phyloP scores from a whole-genome alignment of 225 moss, liverwort and hornwort species.

The Bryum argenteum region DNA sequence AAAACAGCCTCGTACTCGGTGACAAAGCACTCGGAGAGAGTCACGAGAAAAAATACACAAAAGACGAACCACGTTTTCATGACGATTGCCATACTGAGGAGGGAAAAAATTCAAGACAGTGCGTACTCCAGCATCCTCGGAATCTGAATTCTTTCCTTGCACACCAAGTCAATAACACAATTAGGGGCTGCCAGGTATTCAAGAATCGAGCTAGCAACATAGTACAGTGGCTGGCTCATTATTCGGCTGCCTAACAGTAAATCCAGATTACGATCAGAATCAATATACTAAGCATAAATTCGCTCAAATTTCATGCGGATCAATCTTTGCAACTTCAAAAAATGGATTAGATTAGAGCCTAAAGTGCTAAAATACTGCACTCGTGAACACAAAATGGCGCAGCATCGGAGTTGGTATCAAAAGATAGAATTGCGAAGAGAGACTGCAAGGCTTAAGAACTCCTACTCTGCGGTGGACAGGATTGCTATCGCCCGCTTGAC shows the following conservation, averaged over 20 bases:
- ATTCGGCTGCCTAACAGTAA: neutral
- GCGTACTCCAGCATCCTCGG: conserved; percentile 16
- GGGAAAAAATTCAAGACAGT: neutral
- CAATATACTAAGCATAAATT: neutral
- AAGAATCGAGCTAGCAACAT: neutral
- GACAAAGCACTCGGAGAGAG: conserved; percentile 22
- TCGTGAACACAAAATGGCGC: neutral
- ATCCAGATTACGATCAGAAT: neutral
- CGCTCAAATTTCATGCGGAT: neutral
- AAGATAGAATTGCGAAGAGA: neutral
- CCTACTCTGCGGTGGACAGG: neutral
- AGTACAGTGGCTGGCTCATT: neutral
- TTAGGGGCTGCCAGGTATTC: no score
- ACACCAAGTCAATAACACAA: neutral
- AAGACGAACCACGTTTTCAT: conserved; percentile 28
- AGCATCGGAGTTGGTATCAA: neutral
- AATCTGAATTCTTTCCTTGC: conserved; percentile 1
- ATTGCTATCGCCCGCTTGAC: conserved; percentile 12
- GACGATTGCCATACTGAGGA: conserved; percentile 29
- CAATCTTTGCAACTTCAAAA: neutral
- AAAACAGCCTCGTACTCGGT: conserved; percentile 40
- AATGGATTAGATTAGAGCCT: neutral
- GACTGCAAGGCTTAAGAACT: neutral
- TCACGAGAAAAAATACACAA: conserved; percentile 31
- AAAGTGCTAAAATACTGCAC: neutral